These are phyloP conservation scores for Helicocarpus griseus DNA, from an alignment of 2,329 filamentous ascomycete species.

Conservation along the genomic window DNA sequence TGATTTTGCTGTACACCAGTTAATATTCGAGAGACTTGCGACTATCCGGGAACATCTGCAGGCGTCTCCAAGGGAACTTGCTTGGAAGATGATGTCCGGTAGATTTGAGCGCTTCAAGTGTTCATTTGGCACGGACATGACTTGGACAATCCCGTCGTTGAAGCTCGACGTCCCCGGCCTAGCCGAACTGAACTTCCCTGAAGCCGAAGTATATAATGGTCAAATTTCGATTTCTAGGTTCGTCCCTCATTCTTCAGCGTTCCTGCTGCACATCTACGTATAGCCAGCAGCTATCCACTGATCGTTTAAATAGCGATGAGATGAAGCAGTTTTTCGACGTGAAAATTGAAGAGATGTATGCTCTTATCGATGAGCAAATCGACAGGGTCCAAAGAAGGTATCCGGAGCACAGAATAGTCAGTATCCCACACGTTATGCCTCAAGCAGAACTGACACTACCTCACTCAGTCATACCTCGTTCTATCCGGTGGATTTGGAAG, in stretches of 20 bases:
- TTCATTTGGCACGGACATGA: slow-evolving; percentile 2
- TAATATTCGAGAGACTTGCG: slow-evolving; percentile 16
- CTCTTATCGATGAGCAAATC: slow-evolving; percentile 5
- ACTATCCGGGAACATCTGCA: slow-evolving; percentile 14
- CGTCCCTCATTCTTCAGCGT: not conserved
- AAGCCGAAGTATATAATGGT: slow-evolving; percentile 7
- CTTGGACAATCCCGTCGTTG: slow-evolving; percentile 5
- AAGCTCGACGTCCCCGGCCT: slow-evolving; percentile 5
- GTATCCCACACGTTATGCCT: slow-evolving; percentile 3
- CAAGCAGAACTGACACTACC: not conserved
- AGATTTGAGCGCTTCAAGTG: slow-evolving; percentile 7
- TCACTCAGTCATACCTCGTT: slow-evolving; percentile 26
- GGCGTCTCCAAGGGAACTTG: slow-evolving; percentile 3
- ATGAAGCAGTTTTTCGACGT: slow-evolving; percentile 4
- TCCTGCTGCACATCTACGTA: not conserved
- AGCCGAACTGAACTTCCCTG: not conserved
- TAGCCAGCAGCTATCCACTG: not conserved
- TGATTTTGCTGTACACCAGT: slow-evolving; percentile 21
- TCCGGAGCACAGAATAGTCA: slow-evolving; percentile 20
- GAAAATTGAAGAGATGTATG: slow-evolving; percentile 6
- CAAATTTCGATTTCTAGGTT: slow-evolving; percentile 7
- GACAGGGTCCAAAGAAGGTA: slow-evolving; percentile 9
- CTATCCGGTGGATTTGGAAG: slow-evolving; percentile 36
- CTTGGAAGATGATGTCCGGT: slow-evolving; percentile 6
- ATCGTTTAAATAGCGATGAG: slow-evolving; percentile 4